These are phyloP conservation scores for Xanthoceras sorbifolium DNA, from an alignment of 345 rosid species.

Conservation along the genomic window DNA sequence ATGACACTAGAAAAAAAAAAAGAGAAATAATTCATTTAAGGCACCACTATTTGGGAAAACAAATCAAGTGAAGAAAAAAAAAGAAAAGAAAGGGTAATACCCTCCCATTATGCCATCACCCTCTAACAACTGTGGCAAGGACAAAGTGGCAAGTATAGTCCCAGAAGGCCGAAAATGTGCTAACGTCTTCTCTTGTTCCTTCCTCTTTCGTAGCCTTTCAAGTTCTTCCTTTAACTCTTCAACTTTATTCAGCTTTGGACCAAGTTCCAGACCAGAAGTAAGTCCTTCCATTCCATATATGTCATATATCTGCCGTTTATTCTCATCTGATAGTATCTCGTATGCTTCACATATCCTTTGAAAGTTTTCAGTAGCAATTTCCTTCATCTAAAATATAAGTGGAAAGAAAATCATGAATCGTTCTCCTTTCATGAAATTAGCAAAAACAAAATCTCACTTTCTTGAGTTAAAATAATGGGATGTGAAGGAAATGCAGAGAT, in stretches of 20 bases:
- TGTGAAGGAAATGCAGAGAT: neutral
- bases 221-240: conserved; percentile 90
- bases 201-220: conserved; percentile 59
- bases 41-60: neutral
- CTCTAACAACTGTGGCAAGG: conserved; percentile 67
- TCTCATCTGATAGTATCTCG: conserved; percentile 82
- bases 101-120: conserved; percentile 93
- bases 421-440: neutral
- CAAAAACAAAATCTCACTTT: neutral
- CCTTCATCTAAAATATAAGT: conserved; percentile 66
- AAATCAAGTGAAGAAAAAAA: neutral
- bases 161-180: conserved; percentile 75
- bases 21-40: neutral
- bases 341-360: conserved; percentile 92
- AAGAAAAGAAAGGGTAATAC: conserved; percentile 34
- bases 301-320: conserved; percentile 79
- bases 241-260: conserved; percentile 70
- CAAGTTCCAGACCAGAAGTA: conserved; percentile 85
- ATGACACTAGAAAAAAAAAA: neutral
- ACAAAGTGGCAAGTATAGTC: conserved; percentile 58
- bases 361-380: conserved; percentile 81
- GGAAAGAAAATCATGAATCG: neutral
- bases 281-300: conserved; percentile 96
- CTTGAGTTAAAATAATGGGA: neutral
- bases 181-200: conserved; percentile 64